Evolutionary conservation across 306 rosid genomes (phyloP).

Genomic region (Prunus kanzakura): DNA sequence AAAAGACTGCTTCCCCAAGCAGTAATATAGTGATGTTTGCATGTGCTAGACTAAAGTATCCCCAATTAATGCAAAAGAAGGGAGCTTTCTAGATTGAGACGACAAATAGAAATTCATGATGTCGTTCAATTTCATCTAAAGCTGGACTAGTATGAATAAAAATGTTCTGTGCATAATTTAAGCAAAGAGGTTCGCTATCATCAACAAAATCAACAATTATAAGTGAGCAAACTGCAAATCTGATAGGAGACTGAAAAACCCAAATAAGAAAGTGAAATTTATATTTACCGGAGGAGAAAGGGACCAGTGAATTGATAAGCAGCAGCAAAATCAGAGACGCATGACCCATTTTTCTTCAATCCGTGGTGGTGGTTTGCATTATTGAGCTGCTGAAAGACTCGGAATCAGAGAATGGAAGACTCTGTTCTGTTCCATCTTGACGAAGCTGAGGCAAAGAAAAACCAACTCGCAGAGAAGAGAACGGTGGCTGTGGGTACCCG

Average conservation of each 20-base stretch:
- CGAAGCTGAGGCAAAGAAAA: not conserved
- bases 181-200: not conserved
- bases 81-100: too few relatives aligned
- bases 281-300: slow-evolving; percentile 45
- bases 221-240: slow-evolving; percentile 7
- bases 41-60: not conserved
- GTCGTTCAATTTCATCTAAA: too few relatives aligned
- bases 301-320: slow-evolving; percentile 44
- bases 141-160: not conserved
- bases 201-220: not conserved
- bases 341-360: slow-evolving; percentile 31
- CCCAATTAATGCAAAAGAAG: not conserved
- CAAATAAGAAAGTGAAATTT: slow-evolving; percentile 10
- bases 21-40: not conserved
- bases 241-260: not conserved
- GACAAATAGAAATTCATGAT: too few relatives aligned
- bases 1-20: not conserved
- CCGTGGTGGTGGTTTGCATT: not conserved
- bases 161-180: not conserved
- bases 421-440: not conserved
- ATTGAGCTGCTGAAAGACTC: not conserved
- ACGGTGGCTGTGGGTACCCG: not conserved
- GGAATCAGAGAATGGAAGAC: not conserved
- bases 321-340: slow-evolving; percentile 46
- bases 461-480: not conserved